A percentile compares a stretch with the other conserved stretches of the same genome.
Evolutionary conservation across 2,329 filamentous ascomycete species (phyloP).

Genomic region (Passalora sequoiae): DNA sequence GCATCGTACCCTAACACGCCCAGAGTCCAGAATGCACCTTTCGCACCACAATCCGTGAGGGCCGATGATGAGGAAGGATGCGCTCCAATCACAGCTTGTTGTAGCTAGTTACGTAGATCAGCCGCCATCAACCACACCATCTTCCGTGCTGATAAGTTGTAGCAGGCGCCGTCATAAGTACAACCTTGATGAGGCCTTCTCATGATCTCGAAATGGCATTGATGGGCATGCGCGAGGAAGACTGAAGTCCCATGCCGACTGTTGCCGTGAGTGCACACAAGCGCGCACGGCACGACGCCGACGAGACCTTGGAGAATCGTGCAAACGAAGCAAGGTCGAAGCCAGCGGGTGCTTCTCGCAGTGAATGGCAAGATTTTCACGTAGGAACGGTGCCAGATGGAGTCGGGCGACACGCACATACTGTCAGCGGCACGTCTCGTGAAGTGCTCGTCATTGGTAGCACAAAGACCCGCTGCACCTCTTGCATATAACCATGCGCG

Average conservation of each 20-base stretch:
- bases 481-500: conserved; percentile 7
- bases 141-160: conserved; percentile 5
- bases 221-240: conserved; percentile 1
- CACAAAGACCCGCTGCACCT: conserved; percentile 10
- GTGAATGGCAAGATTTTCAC: background rate
- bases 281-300: conserved; percentile 7
- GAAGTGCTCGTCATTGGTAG: conserved; percentile 7
- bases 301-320: background rate
- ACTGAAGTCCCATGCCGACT: conserved; percentile 7
- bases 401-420: conserved; percentile 2
- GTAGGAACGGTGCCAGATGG: background rate
- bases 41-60: conserved; percentile 3
- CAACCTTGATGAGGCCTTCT: conserved; percentile 9
- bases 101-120: conserved; percentile 7
- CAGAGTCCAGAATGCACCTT: conserved; percentile 9
- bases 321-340: background rate
- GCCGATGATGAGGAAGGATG: conserved; percentile 4
- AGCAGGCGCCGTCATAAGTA: background rate
- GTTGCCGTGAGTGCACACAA: conserved; percentile 10
- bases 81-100: conserved; percentile 12
- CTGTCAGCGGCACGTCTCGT: background rate
- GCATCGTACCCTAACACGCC: conserved; percentile 1
- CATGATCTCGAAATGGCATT: background rate
- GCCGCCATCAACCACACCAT: conserved; percentile 9
- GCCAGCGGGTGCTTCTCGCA: background rate